Evolutionary conservation across 768 basidiomycete genomes (phyloP).

Genomic region (Mrakia blollopis): DNA sequence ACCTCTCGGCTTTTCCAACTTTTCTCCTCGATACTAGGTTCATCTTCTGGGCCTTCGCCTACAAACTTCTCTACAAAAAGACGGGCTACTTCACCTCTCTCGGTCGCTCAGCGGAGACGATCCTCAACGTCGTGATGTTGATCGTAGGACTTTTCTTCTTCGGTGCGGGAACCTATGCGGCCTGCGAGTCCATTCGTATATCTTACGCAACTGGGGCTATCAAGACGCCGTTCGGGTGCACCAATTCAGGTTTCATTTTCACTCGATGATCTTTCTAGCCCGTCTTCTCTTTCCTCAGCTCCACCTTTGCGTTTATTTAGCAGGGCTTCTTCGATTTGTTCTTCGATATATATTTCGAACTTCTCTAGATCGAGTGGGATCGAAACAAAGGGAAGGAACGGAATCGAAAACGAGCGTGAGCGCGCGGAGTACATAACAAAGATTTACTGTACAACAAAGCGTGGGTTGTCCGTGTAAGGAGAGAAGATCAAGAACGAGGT

Average conservation of each 20-base stretch:
- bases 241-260: conserved; percentile 30
- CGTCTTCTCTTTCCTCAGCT: too few relatives aligned
- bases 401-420: too few relatives aligned
- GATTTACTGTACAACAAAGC: too few relatives aligned
- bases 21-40: background rate
- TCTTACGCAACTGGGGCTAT: conserved; percentile 33
- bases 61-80: conserved; percentile 30
- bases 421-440: too few relatives aligned
- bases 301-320: too few relatives aligned
- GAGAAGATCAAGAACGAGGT: background rate
- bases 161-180: conserved; percentile 35
- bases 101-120: conserved; percentile 24
- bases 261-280: too few relatives aligned
- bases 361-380: too few relatives aligned
- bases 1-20: background rate
- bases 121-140: conserved; percentile 31
- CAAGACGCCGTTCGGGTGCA: conserved; percentile 37
- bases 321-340: too few relatives aligned
- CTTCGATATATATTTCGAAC: too few relatives aligned
- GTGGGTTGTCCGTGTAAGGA: too few relatives aligned
- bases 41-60: conserved; percentile 35
- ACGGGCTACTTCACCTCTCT: conserved; percentile 23
- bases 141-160: conserved; percentile 7
- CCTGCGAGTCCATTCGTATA: conserved; percentile 35
- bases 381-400: too few relatives aligned